Evolutionary conservation across 768 basidiomycete genomes (phyloP), one percentile per base, ranked within the genome.

Genomic region (Solioccasus polychromus): DNA sequence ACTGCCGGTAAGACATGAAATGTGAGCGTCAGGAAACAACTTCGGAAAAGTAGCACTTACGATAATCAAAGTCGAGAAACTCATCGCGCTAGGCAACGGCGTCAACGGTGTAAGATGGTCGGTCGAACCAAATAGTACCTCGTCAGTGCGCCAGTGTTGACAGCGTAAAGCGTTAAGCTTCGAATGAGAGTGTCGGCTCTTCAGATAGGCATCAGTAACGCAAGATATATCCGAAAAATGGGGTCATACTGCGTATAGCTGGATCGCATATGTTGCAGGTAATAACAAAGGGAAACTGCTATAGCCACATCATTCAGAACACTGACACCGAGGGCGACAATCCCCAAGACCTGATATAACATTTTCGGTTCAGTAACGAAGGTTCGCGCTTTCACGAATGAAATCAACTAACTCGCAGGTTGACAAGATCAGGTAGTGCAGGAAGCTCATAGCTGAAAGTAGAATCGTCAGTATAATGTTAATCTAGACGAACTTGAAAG

Each of bases 71-170:
- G 81, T 82, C 5, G 76, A 60, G 14, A 76, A 45, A 52, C 79
- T 64, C 41, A 53, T 18, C 12, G 64, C 52, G 37, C 63, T 64
- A 45, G 15, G 40, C 22, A 36, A 39, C 31, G 20, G 18, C 18
- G 28, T 57, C 32, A 51, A 26, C 18, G 22, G 14, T 18, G 8
- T 14, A 37, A 34, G 30, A 20, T 10, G 39, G 30, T 28, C 12
- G 29, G 25, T 28, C 19, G 15, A 18, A 11, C 9, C 18, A 4
- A 34, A 52, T 48, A 39, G 10, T 54, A 78, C 83, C 79, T 79
- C n/a, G 83, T 85, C 29, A 87, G 42, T 5, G 69, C 66, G 17
- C 83, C 83, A 0, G 82, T 84, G 49, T 79, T 82, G 32, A 85
- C 64, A 14, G 82, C 80, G 47, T 82, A 82, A n/a, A 79, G 54